These are phyloP conservation scores for Letharia columbiana DNA, from an alignment of 495 filamentous ascomycete genomes.

Conservation along the genomic window DNA sequence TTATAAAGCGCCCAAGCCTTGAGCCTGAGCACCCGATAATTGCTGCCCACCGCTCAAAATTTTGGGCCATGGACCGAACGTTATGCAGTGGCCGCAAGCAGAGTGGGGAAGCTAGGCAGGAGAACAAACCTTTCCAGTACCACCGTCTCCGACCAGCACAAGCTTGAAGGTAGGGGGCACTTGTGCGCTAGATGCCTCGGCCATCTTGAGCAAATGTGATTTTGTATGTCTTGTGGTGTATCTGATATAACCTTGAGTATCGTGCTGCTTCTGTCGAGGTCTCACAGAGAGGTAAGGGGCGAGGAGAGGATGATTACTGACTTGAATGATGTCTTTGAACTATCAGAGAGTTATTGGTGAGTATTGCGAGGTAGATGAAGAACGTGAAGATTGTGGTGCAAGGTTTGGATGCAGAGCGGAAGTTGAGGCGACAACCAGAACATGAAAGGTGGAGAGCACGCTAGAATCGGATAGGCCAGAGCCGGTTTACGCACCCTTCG, in stretches of 20 bases:
- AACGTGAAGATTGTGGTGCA: background rate
- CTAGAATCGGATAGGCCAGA: background rate
- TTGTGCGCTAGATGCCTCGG: constrained; percentile 36
- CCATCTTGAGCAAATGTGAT: constrained; percentile 45
- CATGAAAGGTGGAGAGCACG: background rate
- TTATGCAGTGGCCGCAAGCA: background rate
- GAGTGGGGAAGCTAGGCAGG: background rate
- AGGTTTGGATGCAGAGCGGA: background rate
- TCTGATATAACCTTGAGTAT: constrained; percentile 32
- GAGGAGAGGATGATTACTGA: background rate
- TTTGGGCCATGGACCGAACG: background rate
- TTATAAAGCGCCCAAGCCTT: background rate
- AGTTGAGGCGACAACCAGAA: constrained; percentile 5
- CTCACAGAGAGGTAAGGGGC: background rate
- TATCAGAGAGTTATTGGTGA: background rate
- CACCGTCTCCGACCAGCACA: constrained; percentile 98
- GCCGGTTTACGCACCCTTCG: constrained; percentile 2
- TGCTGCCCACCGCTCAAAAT: background rate
- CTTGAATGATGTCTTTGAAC: background rate
- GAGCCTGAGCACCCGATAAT: background rate
- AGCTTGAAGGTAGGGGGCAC: constrained; percentile 89
- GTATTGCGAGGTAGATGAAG: background rate
- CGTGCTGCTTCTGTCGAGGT: background rate
- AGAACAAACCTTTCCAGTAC: constrained; percentile 90
- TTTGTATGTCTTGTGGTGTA: constrained; percentile 26